Percentiles rank a stretch among this genome's conserved stretches.
These are phyloP conservation scores for Keqinozyma sinolaborantium DNA, from an alignment of 1,139 yeast species.

Conservation along the genomic window DNA sequence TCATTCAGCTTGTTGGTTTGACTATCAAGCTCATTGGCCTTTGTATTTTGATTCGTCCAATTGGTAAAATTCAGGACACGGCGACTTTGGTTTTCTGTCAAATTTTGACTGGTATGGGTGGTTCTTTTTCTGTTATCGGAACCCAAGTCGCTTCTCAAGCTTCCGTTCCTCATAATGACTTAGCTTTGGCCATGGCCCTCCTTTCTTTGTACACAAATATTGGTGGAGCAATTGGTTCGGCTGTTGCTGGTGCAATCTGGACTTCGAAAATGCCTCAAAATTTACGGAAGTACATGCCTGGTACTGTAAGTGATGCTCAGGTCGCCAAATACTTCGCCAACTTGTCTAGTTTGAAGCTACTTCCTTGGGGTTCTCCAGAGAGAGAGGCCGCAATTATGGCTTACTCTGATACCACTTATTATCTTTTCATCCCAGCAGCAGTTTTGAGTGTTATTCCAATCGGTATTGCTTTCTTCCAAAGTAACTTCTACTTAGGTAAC, in stretches of 20 bases:
- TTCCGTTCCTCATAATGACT: conserved; percentile 39
- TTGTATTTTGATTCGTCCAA: conserved; percentile 18
- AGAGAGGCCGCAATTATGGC: conserved; percentile 23
- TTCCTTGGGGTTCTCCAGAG: conserved; percentile 15
- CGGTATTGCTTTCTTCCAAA: conserved; percentile 21
- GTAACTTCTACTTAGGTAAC: conserved; percentile 25
- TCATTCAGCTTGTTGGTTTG: conserved; percentile 20
- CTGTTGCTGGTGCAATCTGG: conserved; percentile 47
- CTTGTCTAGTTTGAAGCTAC: conserved; percentile 11
- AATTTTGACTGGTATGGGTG: conserved; percentile 24
- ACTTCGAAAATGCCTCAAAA: conserved; percentile 30
- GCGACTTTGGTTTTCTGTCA: conserved; percentile 14
- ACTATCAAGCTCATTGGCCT: conserved; percentile 21
- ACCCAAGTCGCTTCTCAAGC: conserved; percentile 29
- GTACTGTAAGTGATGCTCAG: conserved; percentile 9
- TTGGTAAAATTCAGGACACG: conserved; percentile 13
- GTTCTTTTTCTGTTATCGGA: conserved; percentile 23
- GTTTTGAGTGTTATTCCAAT: conserved; percentile 22
- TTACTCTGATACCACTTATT: conserved; percentile 17
- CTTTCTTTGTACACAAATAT: conserved; percentile 36
- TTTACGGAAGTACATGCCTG: conserved; percentile 19
- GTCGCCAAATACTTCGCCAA: conserved; percentile 13
- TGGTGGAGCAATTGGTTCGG: conserved; percentile 41
- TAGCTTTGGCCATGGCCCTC: conserved; percentile 41
- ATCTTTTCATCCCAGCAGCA: conserved; percentile 17